Evolutionary conservation across 1,139 yeast species (phyloP).

Genomic region (Geotrichum restrictum): DNA sequence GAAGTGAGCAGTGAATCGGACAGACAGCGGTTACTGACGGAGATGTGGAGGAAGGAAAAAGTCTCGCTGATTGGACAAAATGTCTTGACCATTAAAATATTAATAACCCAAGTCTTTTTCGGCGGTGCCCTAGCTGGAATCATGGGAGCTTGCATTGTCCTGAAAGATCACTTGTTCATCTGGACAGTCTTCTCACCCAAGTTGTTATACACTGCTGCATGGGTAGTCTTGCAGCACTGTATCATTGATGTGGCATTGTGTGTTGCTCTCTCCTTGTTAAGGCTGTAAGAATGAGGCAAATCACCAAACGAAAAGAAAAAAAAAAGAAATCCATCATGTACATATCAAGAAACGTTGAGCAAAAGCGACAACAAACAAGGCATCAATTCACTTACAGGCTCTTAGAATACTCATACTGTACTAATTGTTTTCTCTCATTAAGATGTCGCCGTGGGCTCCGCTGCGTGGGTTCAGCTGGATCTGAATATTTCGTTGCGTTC

Average conservation of each 20-base stretch:
- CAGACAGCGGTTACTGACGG: background rate
- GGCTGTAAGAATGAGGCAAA: constrained; percentile 1
- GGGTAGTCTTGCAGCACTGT: constrained; percentile 47
- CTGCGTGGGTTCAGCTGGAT: background rate
- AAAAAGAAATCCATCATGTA: background rate
- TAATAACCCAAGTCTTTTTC: constrained; percentile 50
- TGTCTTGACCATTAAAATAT: constrained; percentile 34
- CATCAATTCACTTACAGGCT: background rate
- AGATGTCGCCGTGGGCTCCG: too few relatives aligned
- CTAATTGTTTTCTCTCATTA: too few relatives aligned
- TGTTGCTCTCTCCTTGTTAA: constrained; percentile 14
- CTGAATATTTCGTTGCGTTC: background rate
- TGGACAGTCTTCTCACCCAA: constrained; percentile 99
- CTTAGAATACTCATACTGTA: background rate
- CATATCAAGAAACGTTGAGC: background rate
- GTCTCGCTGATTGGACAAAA: constrained; percentile 16
- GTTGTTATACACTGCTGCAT: constrained; percentile 70
- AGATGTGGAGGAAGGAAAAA: background rate
- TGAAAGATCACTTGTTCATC: constrained; percentile 82
- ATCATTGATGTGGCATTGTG: constrained; percentile 27
- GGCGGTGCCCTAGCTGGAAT: constrained; percentile 55
- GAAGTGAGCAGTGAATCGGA: background rate
- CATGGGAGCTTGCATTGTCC: constrained; percentile 62
- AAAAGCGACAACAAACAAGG: background rate
- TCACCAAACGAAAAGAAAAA: background rate